Conservation (phyloP, 495 filamentous ascomycete genomes). For the Hyaloscypha finlandica region DNA sequence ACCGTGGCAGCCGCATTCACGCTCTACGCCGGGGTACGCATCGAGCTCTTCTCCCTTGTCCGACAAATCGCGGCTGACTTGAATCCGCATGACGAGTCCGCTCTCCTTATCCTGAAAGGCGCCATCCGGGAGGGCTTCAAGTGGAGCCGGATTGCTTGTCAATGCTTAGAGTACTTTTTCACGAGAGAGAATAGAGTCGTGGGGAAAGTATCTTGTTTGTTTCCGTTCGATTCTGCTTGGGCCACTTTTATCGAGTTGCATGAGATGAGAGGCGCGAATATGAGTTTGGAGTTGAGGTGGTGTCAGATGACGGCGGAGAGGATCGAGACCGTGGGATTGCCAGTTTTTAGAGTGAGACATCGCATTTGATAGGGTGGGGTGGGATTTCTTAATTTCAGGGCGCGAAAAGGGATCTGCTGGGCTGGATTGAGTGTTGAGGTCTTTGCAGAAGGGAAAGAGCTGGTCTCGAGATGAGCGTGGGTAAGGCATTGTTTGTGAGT, state of each 20-base stretch:
- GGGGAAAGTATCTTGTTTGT: conserved; percentile 2
- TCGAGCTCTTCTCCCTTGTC: conserved; percentile 5
- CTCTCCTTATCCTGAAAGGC: not conserved
- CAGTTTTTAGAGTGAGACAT: conserved; percentile 9
- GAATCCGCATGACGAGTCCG: conserved; percentile 2
- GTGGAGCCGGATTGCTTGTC: conserved; percentile 15
- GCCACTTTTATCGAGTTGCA: not conserved
- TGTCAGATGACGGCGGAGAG: conserved; percentile 3
- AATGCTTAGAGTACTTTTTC: conserved; percentile 20
- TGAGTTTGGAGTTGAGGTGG: conserved; percentile 9
- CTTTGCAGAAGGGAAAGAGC: too few species aligned
- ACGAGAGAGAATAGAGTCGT: not conserved
- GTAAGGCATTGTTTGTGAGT: too few species aligned
- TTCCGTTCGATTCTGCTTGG: conserved; percentile 19
- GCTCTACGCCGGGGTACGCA: conserved; percentile 7
- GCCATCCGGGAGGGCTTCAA: conserved; percentile 4
- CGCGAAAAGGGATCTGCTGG: too few species aligned
- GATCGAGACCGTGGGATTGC: conserved; percentile 12
- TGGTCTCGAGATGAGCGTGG: too few species aligned
- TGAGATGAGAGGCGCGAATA: not conserved
- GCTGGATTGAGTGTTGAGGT: too few species aligned
- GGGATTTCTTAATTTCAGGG: too few species aligned
- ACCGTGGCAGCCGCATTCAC: conserved; percentile 6
- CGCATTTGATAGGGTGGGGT: not conserved
- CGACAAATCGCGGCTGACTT: conserved; percentile 4